These are phyloP conservation scores for Atractiella rhizophila DNA, from an alignment of 768 basidiomycete species.

Conservation along the genomic window DNA sequence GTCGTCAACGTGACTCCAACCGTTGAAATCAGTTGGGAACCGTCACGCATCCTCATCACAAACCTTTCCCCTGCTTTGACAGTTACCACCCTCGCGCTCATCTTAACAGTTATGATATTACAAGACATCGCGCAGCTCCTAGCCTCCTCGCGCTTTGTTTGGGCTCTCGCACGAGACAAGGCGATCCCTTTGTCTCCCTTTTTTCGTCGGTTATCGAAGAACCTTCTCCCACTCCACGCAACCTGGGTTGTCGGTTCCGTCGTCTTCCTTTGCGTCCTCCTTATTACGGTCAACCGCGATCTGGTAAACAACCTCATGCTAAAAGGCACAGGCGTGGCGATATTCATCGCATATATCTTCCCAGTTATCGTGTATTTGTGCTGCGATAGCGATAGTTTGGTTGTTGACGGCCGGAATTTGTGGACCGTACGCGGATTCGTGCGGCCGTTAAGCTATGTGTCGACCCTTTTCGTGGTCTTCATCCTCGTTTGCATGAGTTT, in stretches of 20 bases:
- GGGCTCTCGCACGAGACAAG: conserved; percentile 23
- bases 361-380: conserved; percentile 9
- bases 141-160: conserved; percentile 25
- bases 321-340: conserved; percentile 20
- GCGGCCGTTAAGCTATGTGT: conserved; percentile 16
- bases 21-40: neutral
- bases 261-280: conserved; percentile 18
- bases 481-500: conserved; percentile 19
- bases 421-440: conserved; percentile 22
- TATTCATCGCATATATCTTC: conserved; percentile 19
- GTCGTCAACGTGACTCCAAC: neutral
- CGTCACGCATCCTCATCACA: conserved; percentile 18
- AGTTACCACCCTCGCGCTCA: conserved; percentile 16
- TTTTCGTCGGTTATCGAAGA: conserved; percentile 18
- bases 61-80: conserved; percentile 18
- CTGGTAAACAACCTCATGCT: conserved; percentile 21
- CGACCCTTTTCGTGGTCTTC: conserved; percentile 11
- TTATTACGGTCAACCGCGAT: conserved; percentile 16
- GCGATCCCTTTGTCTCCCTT: conserved; percentile 22
- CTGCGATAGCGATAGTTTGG: conserved; percentile 7
- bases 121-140: conserved; percentile 22
- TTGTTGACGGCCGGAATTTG: conserved; percentile 21
- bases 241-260: conserved; percentile 21
- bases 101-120: conserved; percentile 17
- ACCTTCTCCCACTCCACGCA: conserved; percentile 20